These are phyloP conservation scores for Platanthera zijinensis DNA, from an alignment of 106 monocot genomes.

Conservation along the genomic window DNA sequence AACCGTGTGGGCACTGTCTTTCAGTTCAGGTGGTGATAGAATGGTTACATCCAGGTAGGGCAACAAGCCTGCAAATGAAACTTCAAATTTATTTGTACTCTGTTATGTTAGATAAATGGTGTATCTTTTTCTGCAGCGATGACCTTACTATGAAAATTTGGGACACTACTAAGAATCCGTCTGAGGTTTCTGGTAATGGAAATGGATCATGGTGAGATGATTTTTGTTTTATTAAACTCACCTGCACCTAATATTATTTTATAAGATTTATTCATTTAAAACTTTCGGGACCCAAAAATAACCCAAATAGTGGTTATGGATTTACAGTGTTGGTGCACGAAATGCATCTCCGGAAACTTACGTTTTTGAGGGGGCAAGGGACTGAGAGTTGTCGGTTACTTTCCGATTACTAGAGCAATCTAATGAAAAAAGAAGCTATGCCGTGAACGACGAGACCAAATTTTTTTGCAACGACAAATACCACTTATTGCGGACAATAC, in stretches of 20 bases:
- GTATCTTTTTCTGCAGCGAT: conserved; percentile 53
- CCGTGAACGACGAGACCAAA: too few species aligned
- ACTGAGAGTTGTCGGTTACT: too few species aligned
- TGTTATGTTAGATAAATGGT: background rate
- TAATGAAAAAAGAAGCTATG: too few species aligned
- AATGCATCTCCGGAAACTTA: too few species aligned
- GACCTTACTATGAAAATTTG: conserved; percentile 91
- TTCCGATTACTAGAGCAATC: too few species aligned
- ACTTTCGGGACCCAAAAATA: background rate
- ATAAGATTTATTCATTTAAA: background rate
- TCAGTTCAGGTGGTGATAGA: conserved; percentile 60
- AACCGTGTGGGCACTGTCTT: conserved; percentile 84
- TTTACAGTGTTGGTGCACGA: too few species aligned
- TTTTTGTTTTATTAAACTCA: background rate
- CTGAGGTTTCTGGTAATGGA: conserved; percentile 23
- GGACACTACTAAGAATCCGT: conserved; percentile 42
- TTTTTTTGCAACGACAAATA: too few species aligned
- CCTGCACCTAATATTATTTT: background rate
- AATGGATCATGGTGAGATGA: conserved; percentile 43
- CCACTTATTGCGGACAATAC: too few species aligned
- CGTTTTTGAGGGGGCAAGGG: too few species aligned
- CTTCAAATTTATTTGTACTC: background rate
- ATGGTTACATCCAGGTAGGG: conserved; percentile 91
- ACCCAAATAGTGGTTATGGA: background rate
- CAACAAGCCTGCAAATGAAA: background rate